Evolutionary conservation across 352 stramenopile species (phyloP), one percentile per base, ranked within the genome.

Genomic region (Thalassiosira exigua): DNA sequence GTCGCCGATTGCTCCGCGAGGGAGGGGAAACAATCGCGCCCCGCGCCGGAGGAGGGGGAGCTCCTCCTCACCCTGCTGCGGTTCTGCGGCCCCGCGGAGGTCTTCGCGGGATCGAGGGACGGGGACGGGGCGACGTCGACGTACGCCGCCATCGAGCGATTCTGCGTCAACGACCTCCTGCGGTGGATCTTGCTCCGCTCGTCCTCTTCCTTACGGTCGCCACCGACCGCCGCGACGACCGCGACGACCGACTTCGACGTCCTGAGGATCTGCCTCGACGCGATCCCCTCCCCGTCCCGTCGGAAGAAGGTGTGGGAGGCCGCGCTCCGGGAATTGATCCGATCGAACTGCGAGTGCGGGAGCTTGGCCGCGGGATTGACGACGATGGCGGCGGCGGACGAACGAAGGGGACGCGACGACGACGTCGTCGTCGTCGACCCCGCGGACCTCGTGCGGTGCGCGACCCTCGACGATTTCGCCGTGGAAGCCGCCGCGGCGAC

Each of bases 101-200:
- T 85, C 0, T 88, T 88, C 52, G 44, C 65, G 5, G 44, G 64
- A 30, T 22, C 36, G 22, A 32, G 33, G 29, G 56, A 5, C 3
- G 4, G 32, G 5, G 26, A 29, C n/a, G 51, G 36, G n/a, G n/a
- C 1, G 17, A 36, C 48, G 61, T 60, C 29, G 9, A 48, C 30
- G 1, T 51, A 36, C 48, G 17, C 73, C 17, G 32, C 69, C 12
- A 48, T 91, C 14, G 74, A 91, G 58, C 22, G 48, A 17, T 91
- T 93, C 51, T 73, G 87, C 39, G 72, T 90, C 52, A 90, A 91
- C 44, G 73, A 91, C 78, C 33, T 93, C 0, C 65, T 93, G 17
- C 50, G 69, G 33, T 93, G 87, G 87, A 80, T 89, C 19, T 56
- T 91, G 12, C 39, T 90, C 52, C 87, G 90, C 69, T 79, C 82